Evolutionary conservation across 495 filamentous ascomycete genomes (phyloP).

Genomic region (Penicillium chermesinum): DNA sequence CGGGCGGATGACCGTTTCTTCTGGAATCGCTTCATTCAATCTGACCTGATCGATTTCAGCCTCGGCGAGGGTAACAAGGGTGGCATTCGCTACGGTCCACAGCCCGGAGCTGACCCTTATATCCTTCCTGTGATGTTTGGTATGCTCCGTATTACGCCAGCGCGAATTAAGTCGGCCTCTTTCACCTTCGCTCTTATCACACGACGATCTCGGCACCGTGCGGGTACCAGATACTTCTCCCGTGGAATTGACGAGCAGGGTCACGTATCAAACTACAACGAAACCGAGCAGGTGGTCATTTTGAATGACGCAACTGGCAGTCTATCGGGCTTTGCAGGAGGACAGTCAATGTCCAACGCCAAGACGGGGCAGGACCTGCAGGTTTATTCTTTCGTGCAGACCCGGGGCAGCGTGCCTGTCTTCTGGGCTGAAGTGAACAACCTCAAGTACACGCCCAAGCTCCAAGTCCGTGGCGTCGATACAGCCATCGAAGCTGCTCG

Average conservation of each 20-base stretch:
- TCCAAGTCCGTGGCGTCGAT: slow-evolving; percentile 81
- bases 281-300: slow-evolving; percentile 88
- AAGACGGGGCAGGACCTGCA: slow-evolving; percentile 72
- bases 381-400: slow-evolving; percentile 90
- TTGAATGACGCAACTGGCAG: slow-evolving; percentile 73
- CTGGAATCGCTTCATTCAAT: slow-evolving; percentile 92
- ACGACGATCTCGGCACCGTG: slow-evolving; percentile 76
- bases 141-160: slow-evolving; percentile 81
- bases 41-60: slow-evolving; percentile 85
- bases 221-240: slow-evolving; percentile 89
- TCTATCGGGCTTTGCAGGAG: slow-evolving; percentile 75
- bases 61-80: slow-evolving; percentile 39
- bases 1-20: slow-evolving; percentile 96
- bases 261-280: slow-evolving; percentile 96
- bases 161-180: slow-evolving; percentile 72
- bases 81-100: slow-evolving; percentile 54
- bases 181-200: slow-evolving; percentile 86
- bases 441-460: slow-evolving; percentile 79
- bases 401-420: slow-evolving; percentile 86
- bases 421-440: slow-evolving; percentile 95
- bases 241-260: slow-evolving; percentile 88
- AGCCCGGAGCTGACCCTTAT: slow-evolving; percentile 80
- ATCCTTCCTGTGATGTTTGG: slow-evolving; percentile 94
- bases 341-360: slow-evolving; percentile 66
- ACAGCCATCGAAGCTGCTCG: slow-evolving; percentile 73